Evolutionary conservation across 1,284 basidiomycete species (phyloP).

Genomic region (Mrakiaceae sp.): DNA sequence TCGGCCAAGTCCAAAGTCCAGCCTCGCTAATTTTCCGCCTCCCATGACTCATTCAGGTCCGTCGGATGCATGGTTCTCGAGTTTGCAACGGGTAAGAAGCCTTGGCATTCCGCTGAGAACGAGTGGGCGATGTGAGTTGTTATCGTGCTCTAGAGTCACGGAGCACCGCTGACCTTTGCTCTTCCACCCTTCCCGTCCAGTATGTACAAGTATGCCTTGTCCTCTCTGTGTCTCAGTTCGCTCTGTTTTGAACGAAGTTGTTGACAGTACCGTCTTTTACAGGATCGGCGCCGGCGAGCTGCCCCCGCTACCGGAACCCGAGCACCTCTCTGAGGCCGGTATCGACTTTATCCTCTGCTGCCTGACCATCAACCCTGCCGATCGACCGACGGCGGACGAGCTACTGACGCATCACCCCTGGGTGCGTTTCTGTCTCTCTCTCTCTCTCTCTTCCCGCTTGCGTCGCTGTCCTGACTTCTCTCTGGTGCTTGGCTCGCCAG

Average conservation of each 20-base stretch:
- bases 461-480: no score
- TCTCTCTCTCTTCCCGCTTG: neutral
- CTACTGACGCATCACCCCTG: conserved; percentile 72
- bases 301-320: conserved; percentile 83
- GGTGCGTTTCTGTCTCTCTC: conserved; percentile 30
- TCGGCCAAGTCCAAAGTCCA: neutral
- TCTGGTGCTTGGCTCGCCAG: no score
- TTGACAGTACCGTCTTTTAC: conserved; percentile 73
- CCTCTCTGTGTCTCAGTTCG: neutral
- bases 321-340: conserved; percentile 77
- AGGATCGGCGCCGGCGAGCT: conserved; percentile 86
- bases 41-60: conserved; percentile 9
- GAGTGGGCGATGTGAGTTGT: conserved; percentile 7
- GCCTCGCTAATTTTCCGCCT: conserved; percentile 17
- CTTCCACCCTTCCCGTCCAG: neutral
- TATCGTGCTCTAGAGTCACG: neutral
- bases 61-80: conserved; percentile 93
- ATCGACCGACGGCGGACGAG: conserved; percentile 73
- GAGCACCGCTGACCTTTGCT: neutral
- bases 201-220: neutral
- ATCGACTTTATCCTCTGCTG: conserved; percentile 92
- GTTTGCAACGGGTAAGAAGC: conserved; percentile 65
- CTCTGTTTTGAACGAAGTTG: neutral
- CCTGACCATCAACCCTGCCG: conserved; percentile 73
- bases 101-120: conserved; percentile 16